Base-by-base conservation (phyloP, 2,329 filamentous ascomycete species). In the Ophiostoma montium region DNA sequence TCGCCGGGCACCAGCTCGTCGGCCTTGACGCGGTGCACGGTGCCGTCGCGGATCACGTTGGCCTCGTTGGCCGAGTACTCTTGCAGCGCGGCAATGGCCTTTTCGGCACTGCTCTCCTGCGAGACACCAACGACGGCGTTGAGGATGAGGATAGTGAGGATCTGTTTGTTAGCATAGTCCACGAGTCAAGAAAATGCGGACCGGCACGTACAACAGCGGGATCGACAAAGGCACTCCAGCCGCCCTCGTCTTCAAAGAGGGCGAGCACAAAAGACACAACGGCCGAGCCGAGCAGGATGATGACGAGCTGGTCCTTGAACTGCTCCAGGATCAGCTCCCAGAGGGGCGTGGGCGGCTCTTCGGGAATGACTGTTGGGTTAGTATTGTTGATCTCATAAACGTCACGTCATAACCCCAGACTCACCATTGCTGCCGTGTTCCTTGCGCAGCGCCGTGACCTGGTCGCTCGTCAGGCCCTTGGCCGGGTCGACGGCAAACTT, bases 51-150 rank as follows among this genome's bases (percentile, higher is more conserved):
- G 52, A 95, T 66, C 48, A 94, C 90, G 63, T 90, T 98, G 58
- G 92, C 90, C 67, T 95, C 87, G 67, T 96, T 98, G 61, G 92
- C 92, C 30, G 90, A 96, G 70, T 98, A 98, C 76, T 98, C 90
- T 68, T 98, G 92, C 50, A 98, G 78, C 41, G 92, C 92, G 23
- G 92, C 89, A 63, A 98, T 98, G 47, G 92, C 92, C 70, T 96
- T 95, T 67, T 98, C 92, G 56, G 92, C 92, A 62, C 89, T 95
- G 68, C 86, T 95, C 72, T 98, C 92, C 72, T 98, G 92, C 50
- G 90, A 95, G 27, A 98, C 92, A 63, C 92, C 92, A 55, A 98
- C 92, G 57, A 98, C 83, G 53, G 92, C 86, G 68, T 98, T 98
- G 59, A 98, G 80, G 55, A 98, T 84, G 42, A 98, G 75, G 61